Evolutionary conservation across 768 basidiomycete genomes (phyloP).

Genomic region (Suillus luteus): DNA sequence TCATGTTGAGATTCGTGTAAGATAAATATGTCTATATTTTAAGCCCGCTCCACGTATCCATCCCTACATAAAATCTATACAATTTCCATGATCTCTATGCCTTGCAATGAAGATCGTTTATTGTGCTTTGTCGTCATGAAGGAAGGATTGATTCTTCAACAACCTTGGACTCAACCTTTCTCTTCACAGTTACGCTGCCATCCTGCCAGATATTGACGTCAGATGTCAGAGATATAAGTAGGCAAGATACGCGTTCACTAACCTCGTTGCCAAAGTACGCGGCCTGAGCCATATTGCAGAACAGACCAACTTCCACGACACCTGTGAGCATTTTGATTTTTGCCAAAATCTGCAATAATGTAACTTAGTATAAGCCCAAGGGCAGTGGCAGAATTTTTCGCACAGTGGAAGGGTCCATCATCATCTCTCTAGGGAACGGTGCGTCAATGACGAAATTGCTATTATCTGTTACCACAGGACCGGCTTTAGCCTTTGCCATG

Average conservation of each 20-base stretch:
- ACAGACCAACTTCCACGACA: slow-evolving; percentile 98
- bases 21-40: neutral
- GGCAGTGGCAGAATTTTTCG: slow-evolving; percentile 18
- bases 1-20: neutral
- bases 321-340: slow-evolving; percentile 94
- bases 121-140: neutral
- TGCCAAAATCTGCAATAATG: slow-evolving; percentile 58
- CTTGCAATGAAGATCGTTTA: neutral
- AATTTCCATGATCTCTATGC: too few species aligned
- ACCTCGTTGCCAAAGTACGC: slow-evolving; percentile 97
- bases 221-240: slow-evolving; percentile 2
- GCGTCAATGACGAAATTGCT: slow-evolving; percentile 98
- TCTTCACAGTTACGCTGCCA: slow-evolving; percentile 68
- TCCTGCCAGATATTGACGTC: slow-evolving; percentile 43
- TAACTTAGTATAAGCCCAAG: neutral
- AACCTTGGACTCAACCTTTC: slow-evolving; percentile 29
- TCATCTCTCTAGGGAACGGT: slow-evolving; percentile 71
- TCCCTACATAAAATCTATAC: neutral
- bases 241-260: slow-evolving; percentile 16
- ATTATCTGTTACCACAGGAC: slow-evolving; percentile 96
- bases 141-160: slow-evolving; percentile 19
- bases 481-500: slow-evolving; percentile 93
- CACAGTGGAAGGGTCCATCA: slow-evolving; percentile 68
- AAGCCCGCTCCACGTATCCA: neutral
- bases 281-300: slow-evolving; percentile 88